A percentile compares a stretch with the other conserved stretches of the same genome.
phyloP scores from a whole-genome alignment of 1,284 basidiomycete genomes.

The Ceratobasidium sp. region DNA sequence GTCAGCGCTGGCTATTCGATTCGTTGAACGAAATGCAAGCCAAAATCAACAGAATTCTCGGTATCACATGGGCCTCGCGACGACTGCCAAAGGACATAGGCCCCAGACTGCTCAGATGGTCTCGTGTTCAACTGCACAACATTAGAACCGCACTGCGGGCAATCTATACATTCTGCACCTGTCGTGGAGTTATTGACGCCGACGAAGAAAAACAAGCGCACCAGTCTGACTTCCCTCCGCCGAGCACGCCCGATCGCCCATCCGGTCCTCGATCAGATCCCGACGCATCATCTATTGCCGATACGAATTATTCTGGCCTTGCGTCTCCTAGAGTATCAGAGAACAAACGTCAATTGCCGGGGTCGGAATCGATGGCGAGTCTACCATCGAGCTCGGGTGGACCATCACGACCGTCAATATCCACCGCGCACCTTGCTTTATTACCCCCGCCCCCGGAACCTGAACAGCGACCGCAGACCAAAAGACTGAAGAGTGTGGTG shows the following conservation, averaged over 20 bases:
- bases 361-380: conserved; percentile 1
- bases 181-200: conserved; percentile 15
- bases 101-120: conserved; percentile 2
- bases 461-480: background rate
- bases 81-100: conserved; percentile 37
- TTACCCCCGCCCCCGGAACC: background rate
- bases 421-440: background rate
- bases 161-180: background rate
- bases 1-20: conserved; percentile 77
- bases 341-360: conserved; percentile 22
- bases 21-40: conserved; percentile 61
- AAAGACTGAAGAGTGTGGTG: conserved; percentile 20
- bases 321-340: conserved; percentile 44
- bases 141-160: background rate
- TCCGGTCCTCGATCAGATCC: background rate
- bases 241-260: background rate
- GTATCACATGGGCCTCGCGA: conserved; percentile 40
- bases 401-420: background rate
- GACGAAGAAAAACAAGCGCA: conserved; percentile 15
- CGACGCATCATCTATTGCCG: conserved; percentile 15
- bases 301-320: conserved; percentile 37
- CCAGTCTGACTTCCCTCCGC: background rate
- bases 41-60: conserved; percentile 54
- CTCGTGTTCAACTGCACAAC: background rate
- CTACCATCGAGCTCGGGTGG: background rate